Conservation (phyloP, 78 protist genomes). For the Andalucia godoyi region DNA sequence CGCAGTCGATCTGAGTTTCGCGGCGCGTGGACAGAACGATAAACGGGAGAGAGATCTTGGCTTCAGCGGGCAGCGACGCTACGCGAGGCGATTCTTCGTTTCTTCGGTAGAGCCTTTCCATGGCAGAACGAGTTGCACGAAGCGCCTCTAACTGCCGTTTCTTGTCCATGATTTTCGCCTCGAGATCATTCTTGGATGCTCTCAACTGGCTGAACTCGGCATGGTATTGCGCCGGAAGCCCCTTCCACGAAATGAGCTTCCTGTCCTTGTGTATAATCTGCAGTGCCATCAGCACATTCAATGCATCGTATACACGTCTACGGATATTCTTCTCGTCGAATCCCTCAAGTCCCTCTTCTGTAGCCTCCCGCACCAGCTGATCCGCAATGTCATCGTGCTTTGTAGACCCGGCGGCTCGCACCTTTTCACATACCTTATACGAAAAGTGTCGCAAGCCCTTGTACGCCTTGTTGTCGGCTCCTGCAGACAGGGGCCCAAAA, state of each 20-base stretch:
- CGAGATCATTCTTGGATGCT: not conserved
- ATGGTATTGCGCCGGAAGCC: constrained; percentile 38
- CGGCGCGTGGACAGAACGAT: constrained; percentile 51
- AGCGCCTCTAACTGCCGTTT: not conserved
- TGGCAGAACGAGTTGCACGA: not conserved
- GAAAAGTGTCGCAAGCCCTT: constrained; percentile 48
- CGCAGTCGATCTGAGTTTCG: constrained; percentile 64
- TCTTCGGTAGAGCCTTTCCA: not conserved
- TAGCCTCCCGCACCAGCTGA: constrained; percentile 1
- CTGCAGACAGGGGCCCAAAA: no score
- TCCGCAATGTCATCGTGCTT: constrained; percentile 48
- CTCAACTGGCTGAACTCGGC: not conserved
- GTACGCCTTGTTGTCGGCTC: no score
- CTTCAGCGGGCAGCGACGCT: not conserved
- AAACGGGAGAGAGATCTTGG: constrained; percentile 48
- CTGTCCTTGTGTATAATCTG: constrained; percentile 68
- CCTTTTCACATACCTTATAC: constrained; percentile 40
- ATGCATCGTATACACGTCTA: constrained; percentile 80
- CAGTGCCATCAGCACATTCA: constrained; percentile 83
- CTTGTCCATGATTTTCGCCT: not conserved
- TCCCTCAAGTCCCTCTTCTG: not conserved
- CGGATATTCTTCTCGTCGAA: constrained; percentile 66
- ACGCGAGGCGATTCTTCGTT: not conserved
- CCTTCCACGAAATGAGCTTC: constrained; percentile 62
- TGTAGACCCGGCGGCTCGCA: constrained; percentile 31